Percentiles rank a stretch among this genome's conserved stretches.
These are phyloP conservation scores for Arthrobotrys conoides DNA, from an alignment of 2,329 filamentous ascomycete genomes.

Conservation along the genomic window DNA sequence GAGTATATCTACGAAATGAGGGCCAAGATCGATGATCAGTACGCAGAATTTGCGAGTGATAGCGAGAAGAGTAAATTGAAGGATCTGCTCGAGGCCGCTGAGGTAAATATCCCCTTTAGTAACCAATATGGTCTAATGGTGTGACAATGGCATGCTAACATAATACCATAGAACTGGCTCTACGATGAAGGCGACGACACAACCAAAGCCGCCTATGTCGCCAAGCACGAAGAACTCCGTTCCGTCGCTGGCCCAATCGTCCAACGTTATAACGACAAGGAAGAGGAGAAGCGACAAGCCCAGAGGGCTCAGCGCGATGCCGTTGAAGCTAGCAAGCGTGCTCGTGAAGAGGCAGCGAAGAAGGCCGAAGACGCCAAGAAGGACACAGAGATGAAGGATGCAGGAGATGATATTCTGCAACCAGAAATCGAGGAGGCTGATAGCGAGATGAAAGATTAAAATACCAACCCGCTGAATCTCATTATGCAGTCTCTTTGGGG, in stretches of 20 bases:
- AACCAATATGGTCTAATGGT: not conserved
- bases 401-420: slow-evolving; percentile 41
- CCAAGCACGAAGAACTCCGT: slow-evolving; percentile 96
- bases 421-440: slow-evolving; percentile 50
- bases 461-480: not conserved
- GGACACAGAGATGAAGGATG: slow-evolving; percentile 70
- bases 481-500: not conserved
- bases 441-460: slow-evolving; percentile 56
- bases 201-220: slow-evolving; percentile 90
- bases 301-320: slow-evolving; percentile 75
- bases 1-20: slow-evolving; percentile 96
- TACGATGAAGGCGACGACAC: slow-evolving; percentile 97
- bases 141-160: slow-evolving; percentile 28
- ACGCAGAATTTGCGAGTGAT: slow-evolving; percentile 87
- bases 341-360: slow-evolving; percentile 81
- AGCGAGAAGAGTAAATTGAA: slow-evolving; percentile 91
- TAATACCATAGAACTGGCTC: slow-evolving; percentile 84
- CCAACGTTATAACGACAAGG: slow-evolving; percentile 95
- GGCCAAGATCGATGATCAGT: slow-evolving; percentile 93
- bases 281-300: slow-evolving; percentile 86
- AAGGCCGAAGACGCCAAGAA: slow-evolving; percentile 74
- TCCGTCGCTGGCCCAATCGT: slow-evolving; percentile 90
- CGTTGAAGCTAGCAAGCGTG: slow-evolving; percentile 73
- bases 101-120: slow-evolving; percentile 74
- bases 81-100: slow-evolving; percentile 83